These are phyloP conservation scores for Pleurotus giganteus DNA, from an alignment of 768 basidiomycete genomes.

Conservation along the genomic window DNA sequence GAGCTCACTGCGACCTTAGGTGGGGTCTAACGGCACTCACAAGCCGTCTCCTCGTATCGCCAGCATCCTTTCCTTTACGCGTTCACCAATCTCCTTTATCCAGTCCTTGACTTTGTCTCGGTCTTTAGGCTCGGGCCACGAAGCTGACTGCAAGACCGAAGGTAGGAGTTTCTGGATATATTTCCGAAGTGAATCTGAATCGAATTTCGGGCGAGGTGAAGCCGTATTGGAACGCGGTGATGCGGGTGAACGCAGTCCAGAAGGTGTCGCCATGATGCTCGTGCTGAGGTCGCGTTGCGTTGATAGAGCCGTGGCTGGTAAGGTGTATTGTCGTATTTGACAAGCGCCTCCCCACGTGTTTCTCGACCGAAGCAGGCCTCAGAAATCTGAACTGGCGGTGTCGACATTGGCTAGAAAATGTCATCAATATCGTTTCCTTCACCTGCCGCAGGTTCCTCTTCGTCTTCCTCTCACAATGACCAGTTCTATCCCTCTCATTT, in stretches of 20 bases:
- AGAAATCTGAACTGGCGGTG: neutral
- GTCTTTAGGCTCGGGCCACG: conserved; percentile 71
- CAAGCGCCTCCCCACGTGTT: conserved; percentile 8
- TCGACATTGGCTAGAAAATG: conserved; percentile 35
- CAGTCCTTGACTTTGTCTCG: conserved; percentile 67
- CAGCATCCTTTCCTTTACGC: conserved; percentile 83
- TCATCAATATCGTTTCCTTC: conserved; percentile 64
- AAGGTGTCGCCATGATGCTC: conserved; percentile 23
- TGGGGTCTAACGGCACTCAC: conserved; percentile 45
- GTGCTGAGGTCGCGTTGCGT: neutral
- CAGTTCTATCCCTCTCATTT: conserved; percentile 59
- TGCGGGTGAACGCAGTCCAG: conserved; percentile 60
- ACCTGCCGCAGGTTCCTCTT: conserved; percentile 35
- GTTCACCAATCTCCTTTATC: conserved; percentile 83
- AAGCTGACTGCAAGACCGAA: conserved; percentile 58
- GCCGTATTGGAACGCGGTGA: conserved; percentile 60
- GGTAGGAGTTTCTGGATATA: conserved; percentile 84
- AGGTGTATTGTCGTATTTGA: conserved; percentile 7
- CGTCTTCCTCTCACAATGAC: conserved; percentile 40
- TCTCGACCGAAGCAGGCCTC: conserved; percentile 1
- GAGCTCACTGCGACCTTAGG: conserved; percentile 10
- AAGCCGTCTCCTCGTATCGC: conserved; percentile 81
- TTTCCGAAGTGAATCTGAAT: conserved; percentile 65
- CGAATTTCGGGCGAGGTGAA: conserved; percentile 62
- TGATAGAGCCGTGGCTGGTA: neutral